Conservation (phyloP, 1,284 basidiomycete genomes). For the Ceratobasidium sp. region DNA sequence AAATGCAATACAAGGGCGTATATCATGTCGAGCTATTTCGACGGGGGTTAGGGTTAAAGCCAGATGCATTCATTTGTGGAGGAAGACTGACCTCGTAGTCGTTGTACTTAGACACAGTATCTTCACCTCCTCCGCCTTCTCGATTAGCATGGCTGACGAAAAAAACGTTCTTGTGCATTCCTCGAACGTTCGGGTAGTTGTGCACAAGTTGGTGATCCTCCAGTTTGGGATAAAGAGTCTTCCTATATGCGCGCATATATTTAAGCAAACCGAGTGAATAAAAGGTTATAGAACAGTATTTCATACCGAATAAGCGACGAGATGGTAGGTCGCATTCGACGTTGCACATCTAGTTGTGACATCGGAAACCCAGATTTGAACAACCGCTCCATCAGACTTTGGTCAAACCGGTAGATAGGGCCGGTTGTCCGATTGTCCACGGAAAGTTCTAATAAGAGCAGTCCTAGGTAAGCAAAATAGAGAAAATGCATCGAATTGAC, state of each 20-base stretch:
- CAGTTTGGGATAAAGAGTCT: constrained; percentile 70
- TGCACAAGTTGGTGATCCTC: constrained; percentile 68
- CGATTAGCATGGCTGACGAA: constrained; percentile 69
- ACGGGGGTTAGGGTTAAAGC: constrained; percentile 6
- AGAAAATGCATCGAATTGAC: too few species aligned
- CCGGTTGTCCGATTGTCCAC: constrained; percentile 64
- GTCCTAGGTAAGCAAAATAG: too few species aligned
- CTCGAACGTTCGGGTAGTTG: constrained; percentile 68
- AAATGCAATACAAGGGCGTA: constrained; percentile 78
- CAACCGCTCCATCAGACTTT: constrained; percentile 74
- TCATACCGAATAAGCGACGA: constrained; percentile 62
- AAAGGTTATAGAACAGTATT: neutral
- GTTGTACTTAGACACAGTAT: constrained; percentile 74
- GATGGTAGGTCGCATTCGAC: constrained; percentile 64
- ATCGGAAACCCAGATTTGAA: constrained; percentile 66
- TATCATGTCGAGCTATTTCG: constrained; percentile 73
- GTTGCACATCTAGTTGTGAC: constrained; percentile 64
- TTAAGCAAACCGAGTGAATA: neutral
- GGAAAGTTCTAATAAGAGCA: neutral
- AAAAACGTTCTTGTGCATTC: constrained; percentile 70
- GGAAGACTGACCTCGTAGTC: constrained; percentile 71
- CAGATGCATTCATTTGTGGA: too few species aligned
- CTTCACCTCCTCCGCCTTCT: constrained; percentile 68
- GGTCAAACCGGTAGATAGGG: constrained; percentile 67
- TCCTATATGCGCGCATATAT: constrained; percentile 57